Percentiles rank a stretch among this genome's conserved stretches.
phyloP scores from a whole-genome alignment of 1,284 basidiomycete species.

The Ustilago trichophora region DNA sequence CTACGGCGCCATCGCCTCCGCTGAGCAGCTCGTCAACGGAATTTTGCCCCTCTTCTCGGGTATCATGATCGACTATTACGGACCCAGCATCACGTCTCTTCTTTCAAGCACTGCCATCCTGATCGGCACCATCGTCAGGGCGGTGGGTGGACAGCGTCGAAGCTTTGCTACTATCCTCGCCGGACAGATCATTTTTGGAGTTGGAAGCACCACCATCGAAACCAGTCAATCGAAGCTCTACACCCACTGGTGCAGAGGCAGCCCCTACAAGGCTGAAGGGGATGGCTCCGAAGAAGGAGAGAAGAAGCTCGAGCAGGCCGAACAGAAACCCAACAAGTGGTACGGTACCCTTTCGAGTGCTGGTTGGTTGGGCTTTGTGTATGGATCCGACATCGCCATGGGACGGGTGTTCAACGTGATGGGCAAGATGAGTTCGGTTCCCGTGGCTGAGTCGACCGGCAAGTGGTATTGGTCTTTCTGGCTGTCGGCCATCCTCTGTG shows the following conservation, averaged over 20 bases:
- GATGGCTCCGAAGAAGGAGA: not conserved
- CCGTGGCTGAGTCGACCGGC: conserved; percentile 66
- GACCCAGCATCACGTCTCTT: conserved; percentile 50
- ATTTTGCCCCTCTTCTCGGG: conserved; percentile 69
- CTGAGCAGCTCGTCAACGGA: conserved; percentile 68
- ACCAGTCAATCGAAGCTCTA: conserved; percentile 62
- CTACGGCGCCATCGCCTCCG: conserved; percentile 69
- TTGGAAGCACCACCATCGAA: conserved; percentile 64
- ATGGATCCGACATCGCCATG: conserved; percentile 65
- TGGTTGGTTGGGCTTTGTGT: conserved; percentile 47
- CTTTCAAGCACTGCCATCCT: conserved; percentile 62
- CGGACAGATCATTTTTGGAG: conserved; percentile 58
- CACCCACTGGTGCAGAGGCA: conserved; percentile 42
- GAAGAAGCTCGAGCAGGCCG: not conserved
- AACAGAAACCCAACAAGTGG: conserved; percentile 1
- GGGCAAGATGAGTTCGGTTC: conserved; percentile 63
- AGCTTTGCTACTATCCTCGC: conserved; percentile 49
- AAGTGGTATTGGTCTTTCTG: conserved; percentile 67
- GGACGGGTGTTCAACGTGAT: conserved; percentile 53
- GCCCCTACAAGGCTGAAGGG: not conserved
- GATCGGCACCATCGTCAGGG: conserved; percentile 64
- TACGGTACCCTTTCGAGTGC: conserved; percentile 10
- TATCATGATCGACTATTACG: conserved; percentile 68
- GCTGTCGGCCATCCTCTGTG: conserved; percentile 65
- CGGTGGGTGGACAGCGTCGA: conserved; percentile 40